Evolutionary conservation across 2,329 filamentous ascomycete genomes (phyloP).

Genomic region (Monosporascus sp.): DNA sequence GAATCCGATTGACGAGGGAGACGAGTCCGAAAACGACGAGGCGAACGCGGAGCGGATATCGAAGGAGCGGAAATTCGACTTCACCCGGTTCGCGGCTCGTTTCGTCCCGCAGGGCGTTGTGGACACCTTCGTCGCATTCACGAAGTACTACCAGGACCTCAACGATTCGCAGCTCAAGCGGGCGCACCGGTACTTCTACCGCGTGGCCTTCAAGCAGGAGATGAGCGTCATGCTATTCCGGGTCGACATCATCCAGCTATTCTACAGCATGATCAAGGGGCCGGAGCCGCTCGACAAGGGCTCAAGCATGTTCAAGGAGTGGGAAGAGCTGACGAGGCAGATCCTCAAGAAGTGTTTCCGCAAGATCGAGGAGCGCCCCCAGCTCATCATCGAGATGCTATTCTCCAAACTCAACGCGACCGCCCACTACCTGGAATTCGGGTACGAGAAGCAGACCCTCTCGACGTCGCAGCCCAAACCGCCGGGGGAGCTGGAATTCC

Average conservation of each 20-base stretch:
- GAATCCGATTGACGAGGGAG: constrained; percentile 54
- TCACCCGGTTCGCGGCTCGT: constrained; percentile 72
- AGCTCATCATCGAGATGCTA: constrained; percentile 83
- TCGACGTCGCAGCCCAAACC: constrained; percentile 58
- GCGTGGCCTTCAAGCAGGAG: constrained; percentile 91
- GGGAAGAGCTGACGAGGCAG: constrained; percentile 84
- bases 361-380: constrained; percentile 80
- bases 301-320: constrained; percentile 71
- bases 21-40: constrained; percentile 68
- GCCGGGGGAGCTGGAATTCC: constrained; percentile 80
- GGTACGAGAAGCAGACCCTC: constrained; percentile 74
- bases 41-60: constrained; percentile 64
- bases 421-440: constrained; percentile 83
- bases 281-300: constrained; percentile 68
- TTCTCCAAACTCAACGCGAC: constrained; percentile 89
- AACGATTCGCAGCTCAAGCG: constrained; percentile 78
- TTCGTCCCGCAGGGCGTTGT: constrained; percentile 83
- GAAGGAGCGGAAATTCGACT: constrained; percentile 90
- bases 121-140: constrained; percentile 81
- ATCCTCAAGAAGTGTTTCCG: constrained; percentile 76
- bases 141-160: constrained; percentile 76
- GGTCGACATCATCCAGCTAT: constrained; percentile 81
- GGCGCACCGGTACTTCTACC: constrained; percentile 89
- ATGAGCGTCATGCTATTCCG: constrained; percentile 84
- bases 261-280: constrained; percentile 90